These are phyloP conservation scores for Lumnitzera racemosa DNA, from an alignment of 345 rosid species.

Conservation along the genomic window DNA sequence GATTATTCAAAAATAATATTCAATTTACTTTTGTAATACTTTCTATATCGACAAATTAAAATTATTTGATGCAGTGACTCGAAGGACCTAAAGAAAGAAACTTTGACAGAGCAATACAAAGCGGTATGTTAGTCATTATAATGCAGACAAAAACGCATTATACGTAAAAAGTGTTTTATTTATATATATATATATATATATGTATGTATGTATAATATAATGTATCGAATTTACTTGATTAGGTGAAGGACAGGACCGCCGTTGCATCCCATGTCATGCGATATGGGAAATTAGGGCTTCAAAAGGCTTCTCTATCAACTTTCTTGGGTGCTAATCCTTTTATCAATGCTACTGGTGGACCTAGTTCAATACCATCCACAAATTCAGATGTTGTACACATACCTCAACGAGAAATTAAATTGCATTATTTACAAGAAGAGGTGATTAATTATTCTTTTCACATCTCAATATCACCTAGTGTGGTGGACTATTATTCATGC, in stretches of 20 bases:
- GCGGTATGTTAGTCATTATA: not conserved
- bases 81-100: no score
- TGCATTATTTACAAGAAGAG: slow-evolving; percentile 24
- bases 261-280: slow-evolving; percentile 48
- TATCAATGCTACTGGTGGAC: slow-evolving; percentile 3
- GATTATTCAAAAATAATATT: no score
- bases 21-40: no score
- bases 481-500: not conserved
- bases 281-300: slow-evolving; percentile 32
- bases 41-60: no score
- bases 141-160: not conserved
- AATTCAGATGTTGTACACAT: slow-evolving; percentile 1
- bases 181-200: no score
- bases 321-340: slow-evolving; percentile 36
- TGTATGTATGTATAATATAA: no score
- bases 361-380: not conserved
- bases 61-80: no score
- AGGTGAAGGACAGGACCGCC: slow-evolving; percentile 36
- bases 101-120: no score
- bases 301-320: slow-evolving; percentile 17
- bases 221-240: not conserved
- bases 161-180: no score
- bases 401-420: slow-evolving; percentile 29
- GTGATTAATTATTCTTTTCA: not conserved
- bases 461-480: not conserved